Evolutionary conservation across 2,329 filamentous ascomycete genomes (phyloP), one percentile per base, ranked within the genome.

Genomic region (Pleoardoris graminearum): DNA sequence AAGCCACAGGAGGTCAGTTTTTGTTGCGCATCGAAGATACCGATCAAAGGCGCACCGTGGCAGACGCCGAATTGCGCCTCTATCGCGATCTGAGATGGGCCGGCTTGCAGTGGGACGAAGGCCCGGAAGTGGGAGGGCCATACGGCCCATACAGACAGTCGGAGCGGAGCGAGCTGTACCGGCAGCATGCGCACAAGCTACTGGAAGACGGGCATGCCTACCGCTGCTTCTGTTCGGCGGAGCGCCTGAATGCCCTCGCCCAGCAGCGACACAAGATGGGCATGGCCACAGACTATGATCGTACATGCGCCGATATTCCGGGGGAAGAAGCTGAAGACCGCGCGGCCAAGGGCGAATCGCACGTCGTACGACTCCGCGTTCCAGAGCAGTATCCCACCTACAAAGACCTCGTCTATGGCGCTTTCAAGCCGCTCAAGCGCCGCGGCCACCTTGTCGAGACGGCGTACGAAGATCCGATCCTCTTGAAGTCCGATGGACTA

Each of bases 21-120:
- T 76, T 99, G 10, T 77, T 99, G 44, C 85, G 94, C 8, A 86
- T 99, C 58, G 94, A 99, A 77, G 94, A 99, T 72, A 99, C 94
- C 4, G 94, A 97, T 75, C 89, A 90, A 81, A 90, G 88, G 76
- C 85, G 94, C 54, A 87, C 93, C 7, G 85, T 97, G 3, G 75
- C 80, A 0, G 91, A 88, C 67, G 91, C 94, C 1, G 91, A 97
- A 70, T 73, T 86, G 54, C 83, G 86, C 50, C 76, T 99, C 3
- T 89, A 88, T 59, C 78, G 88, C 53, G 93, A 97, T 69, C 75
- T 99, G 48, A 80, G 81, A 75, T 99, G 94, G 94, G 89, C 91
- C 16, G 91, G 92, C 0, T 77, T 99, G 27, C 78, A 87, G 48
- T 99, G 93, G 93, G 92, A 97, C 73, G 95, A 99, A 84, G 87